Percentiles rank a stretch among this genome's conserved stretches.
Evolutionary conservation across 768 basidiomycete genomes (phyloP).

Genomic region (Cystobasidiopsis lactophilus): DNA sequence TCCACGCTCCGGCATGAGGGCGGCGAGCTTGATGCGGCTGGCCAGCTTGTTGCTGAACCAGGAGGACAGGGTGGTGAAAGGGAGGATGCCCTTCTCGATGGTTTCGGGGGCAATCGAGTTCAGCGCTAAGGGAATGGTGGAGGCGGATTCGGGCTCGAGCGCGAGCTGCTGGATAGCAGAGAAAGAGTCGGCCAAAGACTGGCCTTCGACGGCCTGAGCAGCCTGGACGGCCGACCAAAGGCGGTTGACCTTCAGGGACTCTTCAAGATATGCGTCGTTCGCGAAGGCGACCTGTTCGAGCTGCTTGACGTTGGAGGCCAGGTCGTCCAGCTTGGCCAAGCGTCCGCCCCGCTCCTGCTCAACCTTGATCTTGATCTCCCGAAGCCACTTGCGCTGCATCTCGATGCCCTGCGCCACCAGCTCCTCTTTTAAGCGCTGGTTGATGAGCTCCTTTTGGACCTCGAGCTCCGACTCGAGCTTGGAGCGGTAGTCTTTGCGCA

Average conservation of each 20-base stretch:
- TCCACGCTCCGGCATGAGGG: conserved; percentile 78
- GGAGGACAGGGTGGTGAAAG: conserved; percentile 65
- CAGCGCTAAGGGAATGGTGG: conserved; percentile 48
- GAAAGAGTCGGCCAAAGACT: conserved; percentile 76
- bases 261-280: conserved; percentile 58
- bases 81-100: conserved; percentile 38
- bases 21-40: conserved; percentile 65
- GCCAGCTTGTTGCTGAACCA: conserved; percentile 73
- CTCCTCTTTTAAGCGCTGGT: conserved; percentile 81
- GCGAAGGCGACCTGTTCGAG: conserved; percentile 77
- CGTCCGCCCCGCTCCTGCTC: conserved; percentile 92
- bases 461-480: conserved; percentile 66
- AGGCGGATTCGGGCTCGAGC: conserved; percentile 21
- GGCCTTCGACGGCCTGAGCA: conserved; percentile 31
- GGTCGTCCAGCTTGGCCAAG: conserved; percentile 78
- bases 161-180: conserved; percentile 34
- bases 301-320: conserved; percentile 69
- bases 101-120: conserved; percentile 28
- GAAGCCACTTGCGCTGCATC: conserved; percentile 86
- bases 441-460: conserved; percentile 76
- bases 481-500: conserved; percentile 58
- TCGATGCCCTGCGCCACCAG: conserved; percentile 93
- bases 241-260: conserved; percentile 73
- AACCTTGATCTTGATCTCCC: conserved; percentile 83
- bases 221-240: conserved; percentile 85